Conservation (phyloP, 495 filamentous ascomycete genomes). For the Neurospora sp. region DNA sequence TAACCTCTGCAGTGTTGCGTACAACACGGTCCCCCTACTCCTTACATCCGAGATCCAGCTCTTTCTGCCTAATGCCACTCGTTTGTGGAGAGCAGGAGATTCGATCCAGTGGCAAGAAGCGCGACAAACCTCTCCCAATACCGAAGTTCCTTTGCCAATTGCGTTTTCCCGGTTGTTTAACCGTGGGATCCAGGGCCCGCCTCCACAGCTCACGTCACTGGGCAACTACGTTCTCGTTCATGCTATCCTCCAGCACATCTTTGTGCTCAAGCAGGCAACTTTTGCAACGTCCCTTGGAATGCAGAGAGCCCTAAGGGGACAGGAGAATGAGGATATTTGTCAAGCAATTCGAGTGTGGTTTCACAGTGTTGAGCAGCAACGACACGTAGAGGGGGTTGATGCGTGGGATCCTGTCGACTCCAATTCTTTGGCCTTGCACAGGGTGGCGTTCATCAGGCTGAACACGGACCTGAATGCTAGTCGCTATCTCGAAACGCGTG, state of each 20-base stretch:
- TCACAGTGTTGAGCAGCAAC: constrained; percentile 47
- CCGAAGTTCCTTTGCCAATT: constrained; percentile 40
- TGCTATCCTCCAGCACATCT: constrained; percentile 60
- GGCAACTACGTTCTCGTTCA: constrained; percentile 61
- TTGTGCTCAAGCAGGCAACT: constrained; percentile 50
- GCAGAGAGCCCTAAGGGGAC: constrained; percentile 36
- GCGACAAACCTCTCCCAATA: constrained; percentile 28
- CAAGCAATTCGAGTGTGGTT: constrained; percentile 55
- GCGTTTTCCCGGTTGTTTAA: constrained; percentile 39
- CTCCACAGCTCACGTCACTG: constrained; percentile 46
- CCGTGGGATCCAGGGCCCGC: constrained; percentile 33
- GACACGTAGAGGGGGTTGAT: constrained; percentile 30
- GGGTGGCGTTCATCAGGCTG: constrained; percentile 58
- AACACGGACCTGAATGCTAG: constrained; percentile 55
- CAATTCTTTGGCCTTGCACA: constrained; percentile 54
- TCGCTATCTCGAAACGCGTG: constrained; percentile 50
- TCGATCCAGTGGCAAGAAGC: constrained; percentile 42
- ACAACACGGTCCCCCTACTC: constrained; percentile 47
- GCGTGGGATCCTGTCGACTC: constrained; percentile 48
- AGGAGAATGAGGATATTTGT: constrained; percentile 46
- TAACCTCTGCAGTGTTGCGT: constrained; percentile 48
- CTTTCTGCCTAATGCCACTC: constrained; percentile 45
- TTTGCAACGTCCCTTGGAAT: constrained; percentile 35
- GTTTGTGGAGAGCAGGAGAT: constrained; percentile 42
- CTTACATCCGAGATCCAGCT: constrained; percentile 53